Percentiles rank a stretch among this genome's conserved stretches.
These are phyloP conservation scores for Penicillium sp. DNA, from an alignment of 2,329 filamentous ascomycete species.

Conservation along the genomic window DNA sequence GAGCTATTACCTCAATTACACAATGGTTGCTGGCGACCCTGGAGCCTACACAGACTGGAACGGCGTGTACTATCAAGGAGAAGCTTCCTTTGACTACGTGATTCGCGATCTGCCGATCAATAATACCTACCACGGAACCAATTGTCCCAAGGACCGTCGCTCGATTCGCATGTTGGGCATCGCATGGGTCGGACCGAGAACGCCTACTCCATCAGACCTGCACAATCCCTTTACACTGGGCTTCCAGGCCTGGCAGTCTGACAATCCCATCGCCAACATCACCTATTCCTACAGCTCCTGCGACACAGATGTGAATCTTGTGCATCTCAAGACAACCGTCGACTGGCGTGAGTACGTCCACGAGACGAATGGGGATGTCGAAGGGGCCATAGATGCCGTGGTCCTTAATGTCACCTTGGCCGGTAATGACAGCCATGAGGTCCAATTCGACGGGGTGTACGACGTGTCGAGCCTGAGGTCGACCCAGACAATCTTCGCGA, in stretches of 20 bases:
- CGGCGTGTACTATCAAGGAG: slow-evolving; percentile 10
- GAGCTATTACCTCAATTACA: slow-evolving; percentile 7
- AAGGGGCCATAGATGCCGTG: slow-evolving; percentile 11
- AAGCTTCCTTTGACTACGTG: slow-evolving; percentile 6
- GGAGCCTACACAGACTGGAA: slow-evolving; percentile 10
- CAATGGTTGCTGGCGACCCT: not conserved
- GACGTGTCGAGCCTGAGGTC: slow-evolving; percentile 2
- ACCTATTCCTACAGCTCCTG: slow-evolving; percentile 12
- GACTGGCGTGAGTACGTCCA: not conserved
- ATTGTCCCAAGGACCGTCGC: slow-evolving; percentile 5
- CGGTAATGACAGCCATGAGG: not conserved
- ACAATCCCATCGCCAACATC: slow-evolving; percentile 6
- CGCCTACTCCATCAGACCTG: not conserved
- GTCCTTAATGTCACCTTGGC: slow-evolving; percentile 8
- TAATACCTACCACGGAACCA: not conserved
- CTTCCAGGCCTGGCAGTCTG: slow-evolving; percentile 14
- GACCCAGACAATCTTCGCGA: slow-evolving; percentile 5
- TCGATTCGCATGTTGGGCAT: slow-evolving; percentile 9
- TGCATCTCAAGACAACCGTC: slow-evolving; percentile 7
- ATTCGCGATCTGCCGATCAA: slow-evolving; percentile 6
- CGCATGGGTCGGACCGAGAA: slow-evolving; percentile 10
- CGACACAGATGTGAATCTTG: slow-evolving; percentile 3
- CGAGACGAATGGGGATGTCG: not conserved
- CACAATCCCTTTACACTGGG: slow-evolving; percentile 9
- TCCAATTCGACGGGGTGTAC: slow-evolving; percentile 11